These are phyloP conservation scores for Polytrichum commune DNA, from an alignment of 225 moss, liverwort and hornwort species.

Conservation along the genomic window DNA sequence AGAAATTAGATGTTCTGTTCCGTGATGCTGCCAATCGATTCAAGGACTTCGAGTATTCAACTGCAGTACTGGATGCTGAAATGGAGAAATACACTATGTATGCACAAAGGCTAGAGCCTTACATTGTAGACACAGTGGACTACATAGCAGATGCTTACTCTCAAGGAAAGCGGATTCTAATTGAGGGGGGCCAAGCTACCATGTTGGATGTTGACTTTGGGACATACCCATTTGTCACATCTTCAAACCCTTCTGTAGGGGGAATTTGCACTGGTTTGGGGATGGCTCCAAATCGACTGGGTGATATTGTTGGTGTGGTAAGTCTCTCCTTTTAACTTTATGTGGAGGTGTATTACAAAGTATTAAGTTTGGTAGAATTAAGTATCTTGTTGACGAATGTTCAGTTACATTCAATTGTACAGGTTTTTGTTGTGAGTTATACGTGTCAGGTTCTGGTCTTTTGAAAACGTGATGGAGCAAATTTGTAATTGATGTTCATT, in stretches of 20 bases:
- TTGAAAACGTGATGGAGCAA: too few relatives aligned
- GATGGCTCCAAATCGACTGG: slow-evolving; percentile 88
- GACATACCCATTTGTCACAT: slow-evolving; percentile 98
- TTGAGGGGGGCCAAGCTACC: slow-evolving; percentile 96
- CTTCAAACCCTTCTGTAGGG: slow-evolving; percentile 91
- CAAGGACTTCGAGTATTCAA: slow-evolving; percentile 63
- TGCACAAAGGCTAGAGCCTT: slow-evolving; percentile 72
- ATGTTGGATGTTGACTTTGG: slow-evolving; percentile 99
- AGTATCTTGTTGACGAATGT: too few relatives aligned
- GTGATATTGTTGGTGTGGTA: slow-evolving; percentile 95
- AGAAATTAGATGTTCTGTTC: slow-evolving; percentile 72
- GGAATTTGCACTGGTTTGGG: slow-evolving; percentile 97
- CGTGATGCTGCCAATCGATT: slow-evolving; percentile 88
- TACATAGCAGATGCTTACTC: slow-evolving; percentile 68
- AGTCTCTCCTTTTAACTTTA: slow-evolving; percentile 16
- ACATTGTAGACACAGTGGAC: slow-evolving; percentile 82
- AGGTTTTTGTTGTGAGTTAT: too few relatives aligned
- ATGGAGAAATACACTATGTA: slow-evolving; percentile 65
- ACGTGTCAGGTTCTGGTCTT: too few relatives aligned
- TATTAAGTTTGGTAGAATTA: too few relatives aligned
- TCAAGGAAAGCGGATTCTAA: slow-evolving; percentile 82
- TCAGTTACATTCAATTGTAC: too few relatives aligned
- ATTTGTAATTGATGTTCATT: too few relatives aligned
- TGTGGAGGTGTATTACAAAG: too few relatives aligned
- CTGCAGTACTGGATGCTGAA: slow-evolving; percentile 60